phyloP scores from a whole-genome alignment of 2,329 filamentous ascomycete species.

The Aspergillus viridinutans region DNA sequence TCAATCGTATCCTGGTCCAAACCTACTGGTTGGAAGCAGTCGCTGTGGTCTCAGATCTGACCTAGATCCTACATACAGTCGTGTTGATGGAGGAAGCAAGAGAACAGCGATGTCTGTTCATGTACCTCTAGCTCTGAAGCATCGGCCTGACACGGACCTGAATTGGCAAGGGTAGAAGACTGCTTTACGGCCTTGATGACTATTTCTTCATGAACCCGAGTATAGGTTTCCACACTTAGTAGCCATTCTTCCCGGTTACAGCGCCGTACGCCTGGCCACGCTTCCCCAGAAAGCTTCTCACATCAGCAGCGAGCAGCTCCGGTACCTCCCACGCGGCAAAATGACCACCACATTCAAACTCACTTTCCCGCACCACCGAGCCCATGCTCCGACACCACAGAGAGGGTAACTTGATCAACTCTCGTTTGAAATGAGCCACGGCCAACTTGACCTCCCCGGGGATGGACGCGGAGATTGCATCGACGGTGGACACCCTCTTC shows the following conservation, averaged over 20 bases:
- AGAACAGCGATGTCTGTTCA: neutral
- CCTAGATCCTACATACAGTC: constrained; percentile 16
- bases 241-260: constrained; percentile 33
- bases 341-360: constrained; percentile 47
- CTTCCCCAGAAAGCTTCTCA: constrained; percentile 48
- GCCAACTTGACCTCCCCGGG: constrained; percentile 48
- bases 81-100: constrained; percentile 2
- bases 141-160: neutral
- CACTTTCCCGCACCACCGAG: constrained; percentile 47
- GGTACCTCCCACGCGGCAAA: constrained; percentile 53
- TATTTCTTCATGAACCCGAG: neutral
- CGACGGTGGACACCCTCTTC: constrained; percentile 13
- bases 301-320: constrained; percentile 42
- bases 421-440: constrained; percentile 49
- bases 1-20: constrained; percentile 13
- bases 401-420: constrained; percentile 48
- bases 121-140: neutral
- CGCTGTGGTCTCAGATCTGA: constrained; percentile 26
- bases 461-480: constrained; percentile 40
- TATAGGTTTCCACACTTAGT: constrained; percentile 7
- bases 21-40: constrained; percentile 17
- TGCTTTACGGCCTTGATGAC: neutral
- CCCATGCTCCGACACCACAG: constrained; percentile 50
- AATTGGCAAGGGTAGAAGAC: neutral
- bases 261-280: constrained; percentile 33